phyloP scores from a whole-genome alignment of 108 stramenopile genomes.

The Cyclostephanos tholiformis region DNA sequence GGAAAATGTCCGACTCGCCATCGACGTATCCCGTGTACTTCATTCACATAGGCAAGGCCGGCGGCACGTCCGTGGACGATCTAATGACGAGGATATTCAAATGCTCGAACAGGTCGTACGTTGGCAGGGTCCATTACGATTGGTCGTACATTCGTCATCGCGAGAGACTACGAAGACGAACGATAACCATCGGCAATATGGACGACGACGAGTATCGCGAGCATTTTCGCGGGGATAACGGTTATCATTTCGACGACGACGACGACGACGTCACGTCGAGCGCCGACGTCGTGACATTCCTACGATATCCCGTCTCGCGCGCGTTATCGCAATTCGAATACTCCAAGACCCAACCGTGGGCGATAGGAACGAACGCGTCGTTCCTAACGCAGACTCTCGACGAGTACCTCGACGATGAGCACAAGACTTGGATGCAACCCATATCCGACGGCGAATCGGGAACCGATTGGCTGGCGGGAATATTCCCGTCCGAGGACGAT shows the following conservation, averaged over 20 bases:
- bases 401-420: slow-evolving; percentile 24
- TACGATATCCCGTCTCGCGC: slow-evolving; percentile 45
- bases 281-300: slow-evolving; percentile 40
- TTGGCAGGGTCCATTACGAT: slow-evolving; percentile 30
- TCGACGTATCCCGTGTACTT: slow-evolving; percentile 30
- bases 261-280: background rate
- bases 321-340: slow-evolving; percentile 43
- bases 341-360: slow-evolving; percentile 24
- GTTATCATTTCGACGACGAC: background rate
- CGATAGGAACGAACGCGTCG: slow-evolving; percentile 13
- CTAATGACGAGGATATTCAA: background rate
- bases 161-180: background rate
- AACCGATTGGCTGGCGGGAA: slow-evolving; percentile 29
- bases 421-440: slow-evolving; percentile 27
- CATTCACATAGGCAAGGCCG: slow-evolving; percentile 38
- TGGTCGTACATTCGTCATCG: slow-evolving; percentile 25
- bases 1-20: background rate
- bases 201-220: background rate
- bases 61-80: slow-evolving; percentile 37
- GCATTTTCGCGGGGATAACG: background rate
- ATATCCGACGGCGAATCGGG: slow-evolving; percentile 36
- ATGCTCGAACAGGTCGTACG: slow-evolving; percentile 10
- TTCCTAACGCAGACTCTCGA: slow-evolving; percentile 25
- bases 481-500: background rate
- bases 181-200: background rate